Evolutionary conservation across 148 eudicot genomes (phyloP).

Genomic region (Talinum fruticosum): DNA sequence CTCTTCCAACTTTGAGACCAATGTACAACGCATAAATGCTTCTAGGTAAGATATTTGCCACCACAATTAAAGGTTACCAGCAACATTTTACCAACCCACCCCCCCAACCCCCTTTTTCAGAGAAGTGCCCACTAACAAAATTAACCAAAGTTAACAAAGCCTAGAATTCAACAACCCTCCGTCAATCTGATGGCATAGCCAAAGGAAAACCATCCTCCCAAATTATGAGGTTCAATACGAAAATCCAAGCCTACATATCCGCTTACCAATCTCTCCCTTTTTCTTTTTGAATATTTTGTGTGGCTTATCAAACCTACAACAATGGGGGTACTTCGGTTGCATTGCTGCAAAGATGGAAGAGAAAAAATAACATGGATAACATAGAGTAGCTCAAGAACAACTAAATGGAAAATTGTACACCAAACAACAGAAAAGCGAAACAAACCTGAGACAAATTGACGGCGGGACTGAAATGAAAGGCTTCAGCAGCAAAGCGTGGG

Average conservation of each 20-base stretch:
- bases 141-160: background rate
- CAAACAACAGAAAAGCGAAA: background rate
- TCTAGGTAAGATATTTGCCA: background rate
- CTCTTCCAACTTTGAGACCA: background rate
- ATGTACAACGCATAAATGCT: background rate
- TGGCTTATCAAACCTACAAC: no score
- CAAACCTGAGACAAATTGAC: background rate
- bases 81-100: background rate
- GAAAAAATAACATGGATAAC: background rate
- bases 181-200: background rate
- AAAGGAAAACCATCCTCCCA: background rate
- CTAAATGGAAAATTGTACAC: background rate
- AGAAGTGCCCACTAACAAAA: background rate
- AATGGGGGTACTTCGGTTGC: no score
- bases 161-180: background rate
- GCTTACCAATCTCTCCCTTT: no score
- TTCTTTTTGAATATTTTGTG: no score
- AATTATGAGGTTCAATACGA: background rate
- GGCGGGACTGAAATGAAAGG: slow-evolving; percentile 10
- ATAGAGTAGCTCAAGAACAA: background rate
- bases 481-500: slow-evolving; percentile 13
- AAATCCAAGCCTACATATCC: no score
- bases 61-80: background rate
- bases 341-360: background rate
- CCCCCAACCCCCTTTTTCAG: background rate